Conservation (phyloP, 2,329 filamentous ascomycete genomes). For the Aureobasidium sp. region DNA sequence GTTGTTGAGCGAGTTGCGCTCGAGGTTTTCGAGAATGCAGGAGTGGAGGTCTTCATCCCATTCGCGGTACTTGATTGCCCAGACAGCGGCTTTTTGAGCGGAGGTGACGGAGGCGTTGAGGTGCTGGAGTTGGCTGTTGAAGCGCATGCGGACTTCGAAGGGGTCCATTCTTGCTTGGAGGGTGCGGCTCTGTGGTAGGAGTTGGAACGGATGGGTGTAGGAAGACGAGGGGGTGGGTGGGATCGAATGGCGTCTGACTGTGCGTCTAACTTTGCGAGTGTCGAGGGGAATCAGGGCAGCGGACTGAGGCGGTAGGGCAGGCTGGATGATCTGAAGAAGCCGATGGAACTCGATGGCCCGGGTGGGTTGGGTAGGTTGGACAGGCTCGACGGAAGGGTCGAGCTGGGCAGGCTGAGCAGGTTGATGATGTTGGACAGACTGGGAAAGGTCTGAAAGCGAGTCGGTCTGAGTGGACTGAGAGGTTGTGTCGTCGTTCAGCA, state of each 20-base stretch:
- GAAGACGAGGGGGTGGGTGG: background rate
- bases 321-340: too few relatives aligned
- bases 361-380: background rate
- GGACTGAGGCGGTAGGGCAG: too few relatives aligned
- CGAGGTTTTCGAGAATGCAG: constrained; percentile 92
- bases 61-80: constrained; percentile 86
- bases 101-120: constrained; percentile 85
- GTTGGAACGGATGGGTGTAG: background rate
- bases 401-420: too few relatives aligned
- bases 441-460: too few relatives aligned
- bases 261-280: too few relatives aligned
- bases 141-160: constrained; percentile 97
- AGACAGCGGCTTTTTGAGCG: constrained; percentile 85
- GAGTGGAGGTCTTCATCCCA: constrained; percentile 96
- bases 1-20: constrained; percentile 92
- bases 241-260: too few relatives aligned
- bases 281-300: too few relatives aligned
- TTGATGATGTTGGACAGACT: background rate
- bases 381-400: background rate
- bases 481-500: too few relatives aligned
- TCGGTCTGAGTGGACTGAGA: too few relatives aligned
- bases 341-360: background rate
- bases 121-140: constrained; percentile 80
- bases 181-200: background rate
- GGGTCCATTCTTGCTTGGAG: constrained; percentile 54